Conservation (phyloP, 2,329 filamentous ascomycete species). For the Aureobasidium lini region DNA sequence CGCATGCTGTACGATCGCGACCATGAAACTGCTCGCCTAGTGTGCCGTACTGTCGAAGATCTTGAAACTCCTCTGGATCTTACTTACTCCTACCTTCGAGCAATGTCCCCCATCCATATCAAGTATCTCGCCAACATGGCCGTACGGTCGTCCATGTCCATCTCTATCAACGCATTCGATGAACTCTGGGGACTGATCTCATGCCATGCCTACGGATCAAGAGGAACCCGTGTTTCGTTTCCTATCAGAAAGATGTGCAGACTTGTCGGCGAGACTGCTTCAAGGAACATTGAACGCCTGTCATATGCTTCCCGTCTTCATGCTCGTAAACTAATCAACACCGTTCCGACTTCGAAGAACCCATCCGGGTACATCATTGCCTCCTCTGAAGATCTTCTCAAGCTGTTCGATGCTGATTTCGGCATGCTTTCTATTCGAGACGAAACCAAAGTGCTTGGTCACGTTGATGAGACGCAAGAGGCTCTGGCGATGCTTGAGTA, state of each 20-base stretch:
- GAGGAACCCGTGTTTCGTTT: constrained; percentile 85
- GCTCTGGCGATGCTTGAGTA: constrained; percentile 80
- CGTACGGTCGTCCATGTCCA: constrained; percentile 89
- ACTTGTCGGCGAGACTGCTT: constrained; percentile 76
- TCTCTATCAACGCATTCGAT: constrained; percentile 79
- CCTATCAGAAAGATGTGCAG: constrained; percentile 89
- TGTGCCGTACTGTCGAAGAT: constrained; percentile 69
- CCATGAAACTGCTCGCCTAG: constrained; percentile 68
- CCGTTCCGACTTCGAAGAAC: constrained; percentile 69
- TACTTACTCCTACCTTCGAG: constrained; percentile 74
- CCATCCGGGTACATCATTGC: constrained; percentile 86
- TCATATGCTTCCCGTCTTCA: constrained; percentile 81
- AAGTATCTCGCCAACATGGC: constrained; percentile 87
- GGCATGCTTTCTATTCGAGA: constrained; percentile 75
- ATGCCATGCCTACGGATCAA: constrained; percentile 70
- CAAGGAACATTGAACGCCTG: constrained; percentile 76
- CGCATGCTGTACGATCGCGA: constrained; percentile 81
- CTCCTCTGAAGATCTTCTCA: constrained; percentile 76
- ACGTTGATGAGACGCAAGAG: constrained; percentile 69
- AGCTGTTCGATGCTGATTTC: constrained; percentile 80
- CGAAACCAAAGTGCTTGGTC: constrained; percentile 81
- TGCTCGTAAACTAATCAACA: constrained; percentile 82
- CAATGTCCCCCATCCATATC: constrained; percentile 84
- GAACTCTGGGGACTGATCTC: constrained; percentile 85
- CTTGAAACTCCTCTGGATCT: constrained; percentile 71